phyloP scores from a whole-genome alignment of 1,284 basidiomycete species.

The Ceratobasidium theobromae region DNA sequence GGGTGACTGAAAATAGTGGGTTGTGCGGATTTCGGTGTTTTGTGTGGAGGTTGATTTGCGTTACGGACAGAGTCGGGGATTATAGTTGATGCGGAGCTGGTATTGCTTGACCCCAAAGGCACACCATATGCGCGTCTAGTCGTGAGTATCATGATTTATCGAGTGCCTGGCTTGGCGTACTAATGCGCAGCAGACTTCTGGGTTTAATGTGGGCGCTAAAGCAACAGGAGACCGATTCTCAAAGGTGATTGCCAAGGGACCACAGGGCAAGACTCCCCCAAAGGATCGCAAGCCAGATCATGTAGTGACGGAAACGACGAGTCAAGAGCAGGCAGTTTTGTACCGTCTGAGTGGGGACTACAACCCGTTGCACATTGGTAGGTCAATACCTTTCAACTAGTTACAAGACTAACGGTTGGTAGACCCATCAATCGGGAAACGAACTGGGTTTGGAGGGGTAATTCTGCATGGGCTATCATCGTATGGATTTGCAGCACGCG shows the following conservation, averaged over 20 bases:
- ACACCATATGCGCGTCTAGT: constrained; percentile 71
- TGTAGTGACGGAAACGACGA: constrained; percentile 67
- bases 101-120: constrained; percentile 63
- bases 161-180: constrained; percentile 11
- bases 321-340: constrained; percentile 70
- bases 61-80: constrained; percentile 65
- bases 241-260: constrained; percentile 61
- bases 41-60: neutral
- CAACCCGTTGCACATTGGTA: constrained; percentile 81
- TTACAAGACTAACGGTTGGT: constrained; percentile 9
- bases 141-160: constrained; percentile 46
- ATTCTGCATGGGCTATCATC: constrained; percentile 82
- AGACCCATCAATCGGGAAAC: constrained; percentile 72
- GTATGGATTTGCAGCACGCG: constrained; percentile 76
- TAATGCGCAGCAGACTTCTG: constrained; percentile 53
- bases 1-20: constrained; percentile 77
- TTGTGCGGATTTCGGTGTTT: constrained; percentile 22
- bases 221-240: constrained; percentile 66
- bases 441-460: constrained; percentile 72
- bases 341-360: constrained; percentile 84
- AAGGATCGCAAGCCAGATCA: constrained; percentile 68
- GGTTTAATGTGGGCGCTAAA: constrained; percentile 75
- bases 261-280: constrained; percentile 62
- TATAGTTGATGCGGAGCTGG: constrained; percentile 63
- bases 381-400: constrained; percentile 36